Percentiles rank a stretch among this genome's conserved stretches.
phyloP scores from a whole-genome alignment of 805 yeast species.

The Myxozyma sirexii region DNA sequence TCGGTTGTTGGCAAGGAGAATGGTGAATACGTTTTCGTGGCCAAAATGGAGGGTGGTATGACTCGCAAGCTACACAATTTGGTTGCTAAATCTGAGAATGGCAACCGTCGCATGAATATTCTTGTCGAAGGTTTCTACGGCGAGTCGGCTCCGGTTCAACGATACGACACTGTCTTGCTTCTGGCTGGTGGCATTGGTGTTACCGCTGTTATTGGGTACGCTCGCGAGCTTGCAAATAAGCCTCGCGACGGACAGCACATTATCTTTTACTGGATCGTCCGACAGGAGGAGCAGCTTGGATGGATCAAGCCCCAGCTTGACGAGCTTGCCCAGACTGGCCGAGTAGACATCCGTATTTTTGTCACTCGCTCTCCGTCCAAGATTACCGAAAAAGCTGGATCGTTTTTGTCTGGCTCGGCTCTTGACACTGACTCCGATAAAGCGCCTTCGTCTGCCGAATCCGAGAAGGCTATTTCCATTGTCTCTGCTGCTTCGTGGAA shows the following conservation, averaged over 20 bases:
- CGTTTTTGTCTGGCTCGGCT: background rate
- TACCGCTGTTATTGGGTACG: constrained; percentile 12
- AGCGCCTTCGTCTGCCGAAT: background rate
- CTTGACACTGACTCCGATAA: background rate
- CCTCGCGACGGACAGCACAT: constrained; percentile 7
- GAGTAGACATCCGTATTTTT: constrained; percentile 9
- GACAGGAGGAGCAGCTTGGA: background rate
- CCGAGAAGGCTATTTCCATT: constrained; percentile 1
- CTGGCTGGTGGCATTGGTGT: constrained; percentile 58
- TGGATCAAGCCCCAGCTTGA: constrained; percentile 17
- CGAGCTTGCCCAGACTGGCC: constrained; percentile 5
- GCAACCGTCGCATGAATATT: constrained; percentile 1
- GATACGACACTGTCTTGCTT: constrained; percentile 52
- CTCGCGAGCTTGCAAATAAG: background rate
- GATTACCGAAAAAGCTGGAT: background rate
- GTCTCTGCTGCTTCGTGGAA: background rate
- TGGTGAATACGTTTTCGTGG: constrained; percentile 24
- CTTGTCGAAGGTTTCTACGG: constrained; percentile 71
- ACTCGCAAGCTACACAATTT: constrained; percentile 9
- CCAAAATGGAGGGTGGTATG: constrained; percentile 16
- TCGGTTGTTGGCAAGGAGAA: constrained; percentile 13
- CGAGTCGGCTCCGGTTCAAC: constrained; percentile 49
- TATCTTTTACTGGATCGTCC: constrained; percentile 9
- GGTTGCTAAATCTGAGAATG: background rate
- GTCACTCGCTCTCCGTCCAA: constrained; percentile 1